phyloP scores from a whole-genome alignment of 805 yeast genomes.

The Peterozyma xylosa region DNA sequence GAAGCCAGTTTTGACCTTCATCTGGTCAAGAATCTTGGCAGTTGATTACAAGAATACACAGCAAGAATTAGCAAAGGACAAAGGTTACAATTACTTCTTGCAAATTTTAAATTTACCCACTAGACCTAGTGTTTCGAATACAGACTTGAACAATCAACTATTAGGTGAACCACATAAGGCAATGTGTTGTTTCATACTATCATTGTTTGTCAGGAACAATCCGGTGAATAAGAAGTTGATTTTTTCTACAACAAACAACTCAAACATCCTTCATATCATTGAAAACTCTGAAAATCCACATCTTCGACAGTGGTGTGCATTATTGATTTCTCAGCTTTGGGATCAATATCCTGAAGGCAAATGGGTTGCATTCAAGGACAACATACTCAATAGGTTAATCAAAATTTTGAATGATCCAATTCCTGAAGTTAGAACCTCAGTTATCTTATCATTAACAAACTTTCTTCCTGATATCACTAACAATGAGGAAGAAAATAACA shows the following conservation, averaged over 20 bases:
- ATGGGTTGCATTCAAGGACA: slow-evolving; percentile 59
- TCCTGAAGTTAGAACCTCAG: slow-evolving; percentile 90
- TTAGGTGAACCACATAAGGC: slow-evolving; percentile 78
- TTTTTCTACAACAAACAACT: slow-evolving; percentile 63
- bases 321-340: slow-evolving; percentile 74
- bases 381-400: slow-evolving; percentile 48
- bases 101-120: slow-evolving; percentile 53
- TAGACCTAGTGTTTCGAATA: slow-evolving; percentile 18
- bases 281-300: slow-evolving; percentile 75
- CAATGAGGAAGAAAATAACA: slow-evolving; percentile 22
- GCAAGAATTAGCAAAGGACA: slow-evolving; percentile 85
- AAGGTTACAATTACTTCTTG: slow-evolving; percentile 82
- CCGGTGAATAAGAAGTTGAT: slow-evolving; percentile 75
- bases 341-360: slow-evolving; percentile 66
- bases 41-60: slow-evolving; percentile 88
- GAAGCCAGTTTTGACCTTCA: slow-evolving; percentile 88
- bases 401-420: slow-evolving; percentile 75
- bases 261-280: slow-evolving; percentile 58
- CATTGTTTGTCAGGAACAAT: slow-evolving; percentile 78
- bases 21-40: slow-evolving; percentile 97
- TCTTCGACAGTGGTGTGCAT: slow-evolving; percentile 86
- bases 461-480: slow-evolving; percentile 45
- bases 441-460: slow-evolving; percentile 63
- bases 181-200: slow-evolving; percentile 85
- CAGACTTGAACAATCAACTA: slow-evolving; percentile 9